Evolutionary conservation across 768 basidiomycete genomes (phyloP), one percentile per base, ranked within the genome.

Genomic region (Rhizopogon roseolus): DNA sequence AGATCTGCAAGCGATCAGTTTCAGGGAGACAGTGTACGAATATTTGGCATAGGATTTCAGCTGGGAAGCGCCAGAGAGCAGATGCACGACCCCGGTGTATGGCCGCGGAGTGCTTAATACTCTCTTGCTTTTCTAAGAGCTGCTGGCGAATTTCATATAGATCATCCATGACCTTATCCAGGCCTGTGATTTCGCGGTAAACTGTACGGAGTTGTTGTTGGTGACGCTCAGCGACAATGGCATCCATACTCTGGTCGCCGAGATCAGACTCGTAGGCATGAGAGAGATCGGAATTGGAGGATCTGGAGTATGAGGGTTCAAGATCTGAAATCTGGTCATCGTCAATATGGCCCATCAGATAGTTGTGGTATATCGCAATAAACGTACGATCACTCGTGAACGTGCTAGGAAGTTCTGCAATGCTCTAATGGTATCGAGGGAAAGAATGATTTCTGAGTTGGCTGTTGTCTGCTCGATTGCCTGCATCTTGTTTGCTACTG

Each of bases 21-120:
- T 71, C 70, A 3, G 66, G 60, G n/a, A 73, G 59, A 57, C 72
- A 75, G 22, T 70, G 67, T 10, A 62, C 59, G 60, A 81, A 81
- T 34, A 82, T 76, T 60, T 80, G 75, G 36, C 73, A 70, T 29
- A 73, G 68, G 5, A 81, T 60, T 60, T 81, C 80, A 3, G 71
- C 43, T 6, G 80, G 80, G 6, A 81, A 63, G 11, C 60, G 57
- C 49, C 68, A 62, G 52, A 81, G 74, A 39, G 59, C 57, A 10
- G 64, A 64, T 29, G 62, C 25, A 2, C 64, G 57, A 3, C 64
- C 55, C 10, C 38, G 56, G 48, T 70, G 66, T 5, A 36, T 45
- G 3, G 56, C 41, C 49, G 65, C 57, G 14, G 61, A 65, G 16
- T 34, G 17, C 4, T 45, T 25, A n/a, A 65, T 52, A 43, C 59